A percentile compares a stretch with the other conserved stretches of the same genome.
These are phyloP conservation scores for Heterobasidion irregulare DNA, from an alignment of 1,284 basidiomycete genomes.

Conservation along the genomic window DNA sequence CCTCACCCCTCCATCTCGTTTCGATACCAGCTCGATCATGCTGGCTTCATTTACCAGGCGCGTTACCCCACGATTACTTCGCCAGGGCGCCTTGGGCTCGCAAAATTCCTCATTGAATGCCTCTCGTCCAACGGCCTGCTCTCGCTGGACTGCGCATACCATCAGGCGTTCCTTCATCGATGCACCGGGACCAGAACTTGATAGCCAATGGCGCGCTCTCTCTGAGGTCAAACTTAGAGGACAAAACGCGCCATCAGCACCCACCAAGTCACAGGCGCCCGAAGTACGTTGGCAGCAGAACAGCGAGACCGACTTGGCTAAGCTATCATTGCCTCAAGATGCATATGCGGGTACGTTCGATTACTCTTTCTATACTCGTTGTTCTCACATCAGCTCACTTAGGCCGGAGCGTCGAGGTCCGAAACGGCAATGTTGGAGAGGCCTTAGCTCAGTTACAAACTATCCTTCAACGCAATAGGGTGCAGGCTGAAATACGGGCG, in stretches of 20 bases:
- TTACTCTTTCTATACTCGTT: neutral
- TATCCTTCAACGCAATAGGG: conserved; percentile 49
- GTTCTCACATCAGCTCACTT: conserved; percentile 8
- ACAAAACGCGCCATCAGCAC: neutral
- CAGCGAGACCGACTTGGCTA: neutral
- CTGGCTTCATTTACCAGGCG: no score
- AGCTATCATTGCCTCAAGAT: conserved; percentile 12
- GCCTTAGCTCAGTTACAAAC: conserved; percentile 41
- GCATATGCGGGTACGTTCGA: conserved; percentile 29
- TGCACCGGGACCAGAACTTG: no score
- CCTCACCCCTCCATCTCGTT: no score
- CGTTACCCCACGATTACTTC: no score
- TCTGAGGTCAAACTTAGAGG: no score
- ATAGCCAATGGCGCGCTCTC: no score
- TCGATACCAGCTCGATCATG: no score
- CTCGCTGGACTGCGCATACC: no score
- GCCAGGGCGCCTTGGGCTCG: no score
- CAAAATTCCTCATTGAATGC: no score
- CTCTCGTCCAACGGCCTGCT: no score
- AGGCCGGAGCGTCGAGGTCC: conserved; percentile 45
- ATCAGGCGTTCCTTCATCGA: no score
- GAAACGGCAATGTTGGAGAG: conserved; percentile 25
- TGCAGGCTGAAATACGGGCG: conserved; percentile 40
- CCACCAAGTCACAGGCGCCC: neutral
- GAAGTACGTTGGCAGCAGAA: neutral